Percentiles rank a stretch among this genome's conserved stretches.
Conservation (phyloP, 257 asterid genomes). For the Agastache rugosa region DNA sequence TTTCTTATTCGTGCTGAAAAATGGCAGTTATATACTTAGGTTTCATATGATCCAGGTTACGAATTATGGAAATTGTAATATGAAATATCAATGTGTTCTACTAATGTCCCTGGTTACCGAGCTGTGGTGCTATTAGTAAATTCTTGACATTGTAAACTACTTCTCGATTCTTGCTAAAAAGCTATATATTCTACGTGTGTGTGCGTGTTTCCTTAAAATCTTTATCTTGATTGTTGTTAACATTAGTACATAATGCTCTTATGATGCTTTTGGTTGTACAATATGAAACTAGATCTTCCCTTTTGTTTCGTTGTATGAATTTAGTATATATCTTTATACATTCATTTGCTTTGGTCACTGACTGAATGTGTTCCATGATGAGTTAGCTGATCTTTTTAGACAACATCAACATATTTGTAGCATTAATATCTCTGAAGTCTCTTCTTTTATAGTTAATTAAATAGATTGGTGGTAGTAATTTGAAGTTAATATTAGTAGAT, state of each 20-base stretch:
- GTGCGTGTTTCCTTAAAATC: background rate
- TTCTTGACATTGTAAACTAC: background rate
- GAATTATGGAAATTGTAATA: constrained; percentile 14
- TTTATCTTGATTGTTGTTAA: constrained; percentile 5
- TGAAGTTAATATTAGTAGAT: background rate
- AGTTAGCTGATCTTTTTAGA: constrained; percentile 20
- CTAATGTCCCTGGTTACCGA: constrained; percentile 7
- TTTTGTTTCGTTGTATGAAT: background rate
- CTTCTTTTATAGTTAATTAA: background rate
- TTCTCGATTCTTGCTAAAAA: background rate
- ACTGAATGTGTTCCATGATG: background rate
- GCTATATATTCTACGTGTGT: background rate
- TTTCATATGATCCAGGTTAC: background rate
- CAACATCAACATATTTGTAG: background rate
- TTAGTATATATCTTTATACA: background rate
- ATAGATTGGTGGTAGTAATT: constrained; percentile 18
- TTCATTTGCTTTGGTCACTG: background rate
- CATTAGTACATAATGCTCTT: constrained; percentile 2
- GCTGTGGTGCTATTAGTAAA: background rate
- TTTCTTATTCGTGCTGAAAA: constrained; percentile 5
- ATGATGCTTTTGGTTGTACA: constrained; percentile 28
- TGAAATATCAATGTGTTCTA: background rate
- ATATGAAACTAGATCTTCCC: background rate
- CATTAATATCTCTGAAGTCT: background rate
- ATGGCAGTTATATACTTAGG: background rate